phyloP scores from a whole-genome alignment of 345 rosid genomes.

The Hirschfeldia incana region DNA sequence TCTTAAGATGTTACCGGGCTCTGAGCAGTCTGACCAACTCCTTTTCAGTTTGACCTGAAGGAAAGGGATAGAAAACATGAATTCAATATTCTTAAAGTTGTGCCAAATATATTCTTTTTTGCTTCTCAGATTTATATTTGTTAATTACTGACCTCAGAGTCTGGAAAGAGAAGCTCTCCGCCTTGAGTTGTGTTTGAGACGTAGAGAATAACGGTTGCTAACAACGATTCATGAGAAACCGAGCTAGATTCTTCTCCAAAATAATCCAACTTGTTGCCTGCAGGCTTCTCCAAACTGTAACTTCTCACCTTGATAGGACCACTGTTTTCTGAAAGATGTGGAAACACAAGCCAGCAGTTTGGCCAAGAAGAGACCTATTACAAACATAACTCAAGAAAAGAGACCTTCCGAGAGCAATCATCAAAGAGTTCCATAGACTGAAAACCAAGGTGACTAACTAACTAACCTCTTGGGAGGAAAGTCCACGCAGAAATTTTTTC shows the following conservation, averaged over 20 bases:
- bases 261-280: constrained; percentile 49
- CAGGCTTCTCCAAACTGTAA: constrained; percentile 49
- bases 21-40: constrained; percentile 63
- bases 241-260: constrained; percentile 47
- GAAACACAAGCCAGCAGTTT: constrained; percentile 3
- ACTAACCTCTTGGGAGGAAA: constrained; percentile 72
- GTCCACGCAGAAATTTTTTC: constrained; percentile 88
- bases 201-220: constrained; percentile 73
- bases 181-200: constrained; percentile 72
- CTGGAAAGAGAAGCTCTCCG: constrained; percentile 75
- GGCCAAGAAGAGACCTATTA: neutral
- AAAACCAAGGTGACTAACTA: constrained; percentile 1
- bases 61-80: neutral
- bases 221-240: constrained; percentile 42
- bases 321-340: constrained; percentile 54
- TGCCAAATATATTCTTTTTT: neutral
- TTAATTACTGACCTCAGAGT: constrained; percentile 54
- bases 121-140: too few species aligned
- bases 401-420: neutral
- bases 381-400: neutral
- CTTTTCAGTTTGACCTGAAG: constrained; percentile 45
- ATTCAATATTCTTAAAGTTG: neutral
- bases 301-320: constrained; percentile 51
- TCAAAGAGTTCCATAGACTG: constrained; percentile 7
- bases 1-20: constrained; percentile 46